Evolutionary conservation across 2,329 filamentous ascomycete genomes (phyloP).

Genomic region (Aureobasidium sp.): DNA sequence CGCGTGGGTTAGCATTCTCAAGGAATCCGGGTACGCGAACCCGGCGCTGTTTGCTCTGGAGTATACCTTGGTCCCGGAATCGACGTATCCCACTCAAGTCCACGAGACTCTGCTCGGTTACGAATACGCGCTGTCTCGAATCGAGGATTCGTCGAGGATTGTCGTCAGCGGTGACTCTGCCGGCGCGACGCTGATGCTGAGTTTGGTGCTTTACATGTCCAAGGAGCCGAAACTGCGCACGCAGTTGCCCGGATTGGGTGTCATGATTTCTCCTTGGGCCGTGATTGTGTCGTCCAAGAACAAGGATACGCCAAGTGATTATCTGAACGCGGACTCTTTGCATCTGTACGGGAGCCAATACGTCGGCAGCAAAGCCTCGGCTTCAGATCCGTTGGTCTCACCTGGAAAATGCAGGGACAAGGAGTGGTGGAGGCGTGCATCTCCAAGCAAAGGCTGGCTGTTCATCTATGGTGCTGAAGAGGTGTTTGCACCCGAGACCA

Average conservation of each 20-base stretch:
- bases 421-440: conserved; percentile 59
- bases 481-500: conserved; percentile 66
- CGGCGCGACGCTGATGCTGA: conserved; percentile 66
- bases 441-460: conserved; percentile 59
- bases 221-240: conserved; percentile 38
- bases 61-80: conserved; percentile 72
- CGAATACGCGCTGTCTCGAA: conserved; percentile 57
- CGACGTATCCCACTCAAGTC: conserved; percentile 65
- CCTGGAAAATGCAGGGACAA: conserved; percentile 63
- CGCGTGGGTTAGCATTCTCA: conserved; percentile 61
- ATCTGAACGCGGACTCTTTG: conserved; percentile 59
- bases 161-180: conserved; percentile 75
- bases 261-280: conserved; percentile 75
- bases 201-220: conserved; percentile 62
- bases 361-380: conserved; percentile 44
- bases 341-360: conserved; percentile 67
- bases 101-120: conserved; percentile 65
- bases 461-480: conserved; percentile 71
- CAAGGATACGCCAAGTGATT: conserved; percentile 65
- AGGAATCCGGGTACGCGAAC: conserved; percentile 60
- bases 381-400: conserved; percentile 55
- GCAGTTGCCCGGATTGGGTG: conserved; percentile 53
- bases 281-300: conserved; percentile 63
- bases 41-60: conserved; percentile 74
- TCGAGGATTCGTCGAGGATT: conserved; percentile 53